Base-by-base conservation (phyloP, 1,284 basidiomycete genomes). In the Sanghuangporus weigelae region DNA sequence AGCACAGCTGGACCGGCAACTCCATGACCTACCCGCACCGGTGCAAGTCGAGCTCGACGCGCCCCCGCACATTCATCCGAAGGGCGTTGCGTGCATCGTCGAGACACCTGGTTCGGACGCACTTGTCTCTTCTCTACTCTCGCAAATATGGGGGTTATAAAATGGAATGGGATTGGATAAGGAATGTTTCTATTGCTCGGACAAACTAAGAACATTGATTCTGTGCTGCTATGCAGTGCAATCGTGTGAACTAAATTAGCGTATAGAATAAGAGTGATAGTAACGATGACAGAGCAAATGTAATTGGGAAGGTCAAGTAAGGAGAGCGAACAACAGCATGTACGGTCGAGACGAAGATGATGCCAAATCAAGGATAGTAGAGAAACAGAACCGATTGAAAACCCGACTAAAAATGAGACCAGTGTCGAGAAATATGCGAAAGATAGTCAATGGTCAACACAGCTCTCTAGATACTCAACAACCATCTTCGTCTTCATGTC, bases 101-200 rank as follows among this genome's bases (percentile, higher is more conserved):
- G 65, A 75, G 49, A 90, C 87, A 7, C 89, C 88, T 16, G 88
- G 88, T 3, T 74, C 80, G 10, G 73, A 74, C 31, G 72, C 65
- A 0, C 75, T 90, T 49, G 67, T 89, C 19, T 68, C 73, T 31
- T 65, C 85, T 11, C 68, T 90, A 66, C 68, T 81, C 12, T 68
- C 77, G 63, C 78, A 86, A 60, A 76, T 90, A 11, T 90, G 87
- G 87, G 84, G 84, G 31, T 73, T 78, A 11, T 44, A 19, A 35
- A 44, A 16, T 3, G 26, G 26, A 31, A 31, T 5, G 26, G 26
- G 26, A 31, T 31, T 31, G 26, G 26, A 31, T 31, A 31, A 31
- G 26, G 3, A 31, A 31, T 31, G 3, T 31, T 2, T 31, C 3
- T 31, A 19, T n/a, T 42, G 40, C 40, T 42, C 12, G 40, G n/a